Conservation (phyloP, 2,329 filamentous ascomycete genomes). For the Cordyceps farinosa region DNA sequence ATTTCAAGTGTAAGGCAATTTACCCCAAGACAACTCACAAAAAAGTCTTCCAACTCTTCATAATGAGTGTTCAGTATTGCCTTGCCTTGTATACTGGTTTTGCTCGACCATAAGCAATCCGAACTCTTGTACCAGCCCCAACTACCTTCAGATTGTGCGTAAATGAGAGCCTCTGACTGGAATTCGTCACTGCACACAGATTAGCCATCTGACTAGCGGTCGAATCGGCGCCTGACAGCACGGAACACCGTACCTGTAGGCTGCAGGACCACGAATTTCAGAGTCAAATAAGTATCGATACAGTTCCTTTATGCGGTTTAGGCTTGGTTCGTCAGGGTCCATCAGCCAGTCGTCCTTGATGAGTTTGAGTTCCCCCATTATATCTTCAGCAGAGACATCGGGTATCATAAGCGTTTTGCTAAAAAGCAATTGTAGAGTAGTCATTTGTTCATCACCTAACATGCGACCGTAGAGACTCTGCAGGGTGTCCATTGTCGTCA, state of each 20-base stretch:
- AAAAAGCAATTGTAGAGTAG: neutral
- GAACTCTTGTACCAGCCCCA: slow-evolving; percentile 27
- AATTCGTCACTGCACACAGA: too few relatives aligned
- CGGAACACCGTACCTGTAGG: neutral
- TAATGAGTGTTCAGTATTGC: slow-evolving; percentile 29
- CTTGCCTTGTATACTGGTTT: slow-evolving; percentile 27
- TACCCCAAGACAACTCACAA: slow-evolving; percentile 27
- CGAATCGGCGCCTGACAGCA: too few relatives aligned
- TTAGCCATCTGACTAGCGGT: too few relatives aligned
- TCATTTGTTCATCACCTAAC: neutral
- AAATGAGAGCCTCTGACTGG: slow-evolving; percentile 19
- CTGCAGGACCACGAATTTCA: too few relatives aligned
- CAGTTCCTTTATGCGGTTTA: too few relatives aligned
- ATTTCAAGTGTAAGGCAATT: too few relatives aligned
- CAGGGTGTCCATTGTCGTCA: neutral
- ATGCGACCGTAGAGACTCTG: neutral
- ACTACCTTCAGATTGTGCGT: neutral
- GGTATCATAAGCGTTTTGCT: neutral
- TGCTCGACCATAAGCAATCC: slow-evolving; percentile 35
- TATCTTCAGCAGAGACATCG: neutral
- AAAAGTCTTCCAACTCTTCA: slow-evolving; percentile 28
- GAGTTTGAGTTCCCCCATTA: neutral
- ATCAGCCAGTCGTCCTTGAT: neutral
- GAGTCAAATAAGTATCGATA: too few relatives aligned
- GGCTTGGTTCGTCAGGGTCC: too few relatives aligned